phyloP scores from a whole-genome alignment of 208 protist genomes.

The Crithidia sp. region DNA sequence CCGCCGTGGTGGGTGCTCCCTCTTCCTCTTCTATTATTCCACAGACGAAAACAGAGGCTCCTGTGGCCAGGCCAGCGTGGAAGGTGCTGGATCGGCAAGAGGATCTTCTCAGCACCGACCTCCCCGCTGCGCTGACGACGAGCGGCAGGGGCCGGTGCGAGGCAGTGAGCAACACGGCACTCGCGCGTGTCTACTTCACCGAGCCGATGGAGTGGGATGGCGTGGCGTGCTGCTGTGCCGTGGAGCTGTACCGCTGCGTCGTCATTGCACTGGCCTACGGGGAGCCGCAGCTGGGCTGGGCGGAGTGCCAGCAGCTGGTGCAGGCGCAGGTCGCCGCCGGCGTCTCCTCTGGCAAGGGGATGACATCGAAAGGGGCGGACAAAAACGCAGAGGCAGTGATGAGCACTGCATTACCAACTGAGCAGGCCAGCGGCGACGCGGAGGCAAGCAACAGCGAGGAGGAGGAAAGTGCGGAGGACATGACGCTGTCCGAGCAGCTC shows the following conservation, averaged over 20 bases:
- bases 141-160: constrained; percentile 40
- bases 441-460: background rate
- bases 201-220: constrained; percentile 47
- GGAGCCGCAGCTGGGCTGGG: constrained; percentile 24
- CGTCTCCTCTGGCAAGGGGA: background rate
- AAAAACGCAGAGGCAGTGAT: no score
- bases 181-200: constrained; percentile 48
- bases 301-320: constrained; percentile 15
- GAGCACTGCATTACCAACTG: no score
- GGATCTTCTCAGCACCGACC: constrained; percentile 6
- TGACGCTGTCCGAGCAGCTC: constrained; percentile 69
- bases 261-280: constrained; percentile 46
- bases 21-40: no score
- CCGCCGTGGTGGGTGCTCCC: no score
- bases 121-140: constrained; percentile 16
- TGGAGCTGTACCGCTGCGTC: constrained; percentile 74
- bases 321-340: constrained; percentile 7
- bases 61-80: background rate
- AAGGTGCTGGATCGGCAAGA: constrained; percentile 30
- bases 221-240: constrained; percentile 49
- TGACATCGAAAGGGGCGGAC: background rate
- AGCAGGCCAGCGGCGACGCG: background rate
- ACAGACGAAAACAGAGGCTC: background rate
- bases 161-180: constrained; percentile 44
- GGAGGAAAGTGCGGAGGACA: constrained; percentile 13